phyloP scores from a whole-genome alignment of 306 rosid genomes.

The Vicia sativa region DNA sequence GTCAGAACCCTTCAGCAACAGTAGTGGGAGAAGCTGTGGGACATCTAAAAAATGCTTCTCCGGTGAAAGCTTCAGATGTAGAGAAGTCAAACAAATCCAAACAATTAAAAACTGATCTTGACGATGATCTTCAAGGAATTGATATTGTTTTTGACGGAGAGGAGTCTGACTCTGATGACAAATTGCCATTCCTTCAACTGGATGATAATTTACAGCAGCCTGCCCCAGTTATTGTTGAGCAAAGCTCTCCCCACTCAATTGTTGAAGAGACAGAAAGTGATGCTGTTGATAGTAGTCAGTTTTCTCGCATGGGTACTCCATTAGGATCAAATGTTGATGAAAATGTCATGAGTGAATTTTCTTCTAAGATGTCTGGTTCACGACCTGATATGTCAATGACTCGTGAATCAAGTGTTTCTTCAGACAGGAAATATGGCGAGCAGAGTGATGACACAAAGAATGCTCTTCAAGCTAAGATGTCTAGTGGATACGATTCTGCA shows the following conservation, averaged over 20 bases:
- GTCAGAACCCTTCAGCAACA: slow-evolving; percentile 75
- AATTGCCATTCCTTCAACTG: slow-evolving; percentile 87
- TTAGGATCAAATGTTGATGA: slow-evolving; percentile 74
- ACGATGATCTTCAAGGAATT: slow-evolving; percentile 96
- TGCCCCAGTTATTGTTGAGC: slow-evolving; percentile 69
- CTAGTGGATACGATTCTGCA: slow-evolving; percentile 68
- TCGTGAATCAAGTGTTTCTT: slow-evolving; percentile 86
- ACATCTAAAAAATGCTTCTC: slow-evolving; percentile 62
- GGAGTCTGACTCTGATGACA: slow-evolving; percentile 92
- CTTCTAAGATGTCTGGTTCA: slow-evolving; percentile 88
- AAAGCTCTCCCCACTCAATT: slow-evolving; percentile 91
- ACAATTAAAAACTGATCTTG: slow-evolving; percentile 79
- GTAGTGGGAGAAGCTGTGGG: slow-evolving; percentile 71
- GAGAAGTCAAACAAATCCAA: slow-evolving; percentile 81
- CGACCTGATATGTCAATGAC: slow-evolving; percentile 73
- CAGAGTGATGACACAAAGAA: slow-evolving; percentile 72
- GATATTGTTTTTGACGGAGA: slow-evolving; percentile 96
- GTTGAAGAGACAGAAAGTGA: slow-evolving; percentile 97
- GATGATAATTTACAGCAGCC: slow-evolving; percentile 86
- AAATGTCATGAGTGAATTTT: slow-evolving; percentile 77
- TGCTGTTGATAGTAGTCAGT: slow-evolving; percentile 65
- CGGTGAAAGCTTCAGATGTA: slow-evolving; percentile 50
- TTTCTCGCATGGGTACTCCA: slow-evolving; percentile 72
- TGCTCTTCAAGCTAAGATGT: slow-evolving; percentile 49
- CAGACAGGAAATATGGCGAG: slow-evolving; percentile 82